Conservation (phyloP, 352 stramenopile genomes). For the Phytophthora sojae region DNA sequence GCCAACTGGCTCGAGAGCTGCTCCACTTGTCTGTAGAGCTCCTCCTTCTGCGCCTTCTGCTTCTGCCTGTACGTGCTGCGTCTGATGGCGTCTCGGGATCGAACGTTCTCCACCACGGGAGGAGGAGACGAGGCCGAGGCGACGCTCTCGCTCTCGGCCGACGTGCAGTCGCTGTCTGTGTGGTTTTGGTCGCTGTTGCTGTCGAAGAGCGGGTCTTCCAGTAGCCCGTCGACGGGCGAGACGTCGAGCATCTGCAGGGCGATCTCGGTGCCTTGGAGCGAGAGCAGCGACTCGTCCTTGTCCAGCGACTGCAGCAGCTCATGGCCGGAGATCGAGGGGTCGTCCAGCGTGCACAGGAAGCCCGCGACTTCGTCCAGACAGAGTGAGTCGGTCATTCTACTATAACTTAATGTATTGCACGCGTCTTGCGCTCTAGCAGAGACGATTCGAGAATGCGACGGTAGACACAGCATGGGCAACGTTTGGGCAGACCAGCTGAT, state of each 20-base stretch:
- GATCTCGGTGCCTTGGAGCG: conserved; percentile 20
- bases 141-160: conserved; percentile 25
- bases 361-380: conserved; percentile 36
- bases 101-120: conserved; percentile 21
- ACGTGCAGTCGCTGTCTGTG: conserved; percentile 33
- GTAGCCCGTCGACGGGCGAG: conserved; percentile 21
- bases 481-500: conserved; percentile 8
- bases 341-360: conserved; percentile 33
- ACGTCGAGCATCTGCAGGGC: conserved; percentile 31
- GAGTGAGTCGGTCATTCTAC: conserved; percentile 23
- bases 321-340: conserved; percentile 12
- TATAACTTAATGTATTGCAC: background rate
- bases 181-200: conserved; percentile 3
- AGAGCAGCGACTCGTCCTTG: conserved; percentile 21
- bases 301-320: conserved; percentile 28
- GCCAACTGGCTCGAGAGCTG: conserved; percentile 21
- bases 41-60: conserved; percentile 28
- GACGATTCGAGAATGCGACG: conserved; percentile 29
- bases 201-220: conserved; percentile 2
- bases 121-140: conserved; percentile 18
- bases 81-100: conserved; percentile 31
- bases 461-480: no score
- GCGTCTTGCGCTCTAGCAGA: conserved; percentile 1
- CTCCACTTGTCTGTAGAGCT: conserved; percentile 21
- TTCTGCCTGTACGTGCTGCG: conserved; percentile 36